Conservation (phyloP, 257 asterid species). For the Cinchona pubescens region DNA sequence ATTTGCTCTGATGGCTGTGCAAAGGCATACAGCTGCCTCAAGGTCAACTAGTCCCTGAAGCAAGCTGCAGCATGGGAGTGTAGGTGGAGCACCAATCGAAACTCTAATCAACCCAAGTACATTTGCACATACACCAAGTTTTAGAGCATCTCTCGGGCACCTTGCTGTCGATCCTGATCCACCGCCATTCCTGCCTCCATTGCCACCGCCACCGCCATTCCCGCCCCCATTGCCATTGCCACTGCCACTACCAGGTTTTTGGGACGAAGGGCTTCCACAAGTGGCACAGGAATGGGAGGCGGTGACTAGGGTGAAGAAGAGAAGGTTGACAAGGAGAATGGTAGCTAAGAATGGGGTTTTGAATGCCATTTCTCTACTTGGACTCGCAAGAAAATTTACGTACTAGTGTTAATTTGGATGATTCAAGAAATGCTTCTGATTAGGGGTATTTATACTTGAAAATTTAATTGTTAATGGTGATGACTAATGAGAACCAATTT, state of each 20-base stretch:
- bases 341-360: background rate
- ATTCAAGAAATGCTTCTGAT: background rate
- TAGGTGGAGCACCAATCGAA: background rate
- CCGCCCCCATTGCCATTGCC: background rate
- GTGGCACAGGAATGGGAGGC: background rate
- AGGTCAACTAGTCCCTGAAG: background rate
- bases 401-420: background rate
- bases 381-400: no score
- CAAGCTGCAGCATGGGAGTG: background rate
- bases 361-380: background rate
- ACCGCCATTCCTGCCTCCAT: background rate
- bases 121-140: background rate
- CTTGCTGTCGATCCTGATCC: background rate
- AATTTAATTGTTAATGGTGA: no score
- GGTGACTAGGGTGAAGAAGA: background rate
- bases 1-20: background rate
- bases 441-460: background rate
- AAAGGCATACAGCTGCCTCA: background rate
- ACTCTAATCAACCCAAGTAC: background rate
- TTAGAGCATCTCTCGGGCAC: constrained; percentile 1
- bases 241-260: background rate
- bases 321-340: background rate
- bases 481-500: background rate
- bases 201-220: background rate
- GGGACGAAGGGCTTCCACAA: background rate